A percentile compares a stretch with the other conserved stretches of the same genome.
phyloP scores from a whole-genome alignment of 2,329 filamentous ascomycete genomes.

The Trichophaea hybrida region DNA sequence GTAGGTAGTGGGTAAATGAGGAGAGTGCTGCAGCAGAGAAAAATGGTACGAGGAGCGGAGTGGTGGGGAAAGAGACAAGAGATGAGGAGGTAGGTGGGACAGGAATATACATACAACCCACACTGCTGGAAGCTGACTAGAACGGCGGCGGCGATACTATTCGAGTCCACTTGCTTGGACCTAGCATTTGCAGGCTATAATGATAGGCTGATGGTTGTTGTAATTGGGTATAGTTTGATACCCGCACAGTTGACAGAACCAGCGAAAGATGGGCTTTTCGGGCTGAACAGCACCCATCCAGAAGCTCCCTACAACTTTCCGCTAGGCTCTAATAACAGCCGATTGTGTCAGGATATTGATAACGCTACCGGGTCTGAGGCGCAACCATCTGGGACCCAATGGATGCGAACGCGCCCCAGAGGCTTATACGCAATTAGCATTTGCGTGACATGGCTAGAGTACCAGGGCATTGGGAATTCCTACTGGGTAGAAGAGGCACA shows the following conservation, averaged over 20 bases:
- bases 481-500: not conserved
- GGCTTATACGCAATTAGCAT: not conserved
- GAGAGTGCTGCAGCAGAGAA: not conserved
- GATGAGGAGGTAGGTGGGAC: not conserved
- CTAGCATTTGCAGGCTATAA: not conserved
- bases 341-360: not conserved
- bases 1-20: not conserved
- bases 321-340: not conserved
- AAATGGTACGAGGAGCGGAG: not conserved
- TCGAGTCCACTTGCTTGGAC: not conserved
- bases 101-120: not conserved
- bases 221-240: not conserved
- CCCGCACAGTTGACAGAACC: not conserved
- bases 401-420: not conserved
- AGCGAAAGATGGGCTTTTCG: not conserved
- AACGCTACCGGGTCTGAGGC: not conserved
- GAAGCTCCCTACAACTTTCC: not conserved
- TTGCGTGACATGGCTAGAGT: not conserved
- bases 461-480: not conserved
- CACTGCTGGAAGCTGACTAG: not conserved
- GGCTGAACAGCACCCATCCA: not conserved
- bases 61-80: not conserved
- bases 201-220: not conserved
- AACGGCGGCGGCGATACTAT: not conserved
- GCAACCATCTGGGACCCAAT: not conserved